A percentile compares a stretch with the other conserved stretches of the same genome.
phyloP scores from a whole-genome alignment of 2,329 filamentous ascomycete genomes.

The Trichoderma asperellum region DNA sequence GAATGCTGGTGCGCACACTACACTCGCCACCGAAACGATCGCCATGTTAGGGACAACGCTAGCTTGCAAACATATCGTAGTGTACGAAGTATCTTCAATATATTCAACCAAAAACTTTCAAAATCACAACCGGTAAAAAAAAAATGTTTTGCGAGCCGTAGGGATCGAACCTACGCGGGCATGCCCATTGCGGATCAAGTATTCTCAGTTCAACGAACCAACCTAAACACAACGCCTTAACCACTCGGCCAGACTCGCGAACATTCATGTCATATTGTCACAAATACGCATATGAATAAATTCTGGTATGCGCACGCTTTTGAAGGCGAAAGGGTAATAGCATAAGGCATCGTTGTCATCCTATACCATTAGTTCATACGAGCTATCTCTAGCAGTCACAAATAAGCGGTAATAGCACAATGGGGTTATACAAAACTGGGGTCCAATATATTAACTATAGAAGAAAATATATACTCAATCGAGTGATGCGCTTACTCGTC shows the following conservation, averaged over 20 bases:
- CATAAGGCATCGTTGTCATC: neutral
- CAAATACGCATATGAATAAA: neutral
- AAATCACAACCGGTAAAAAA: neutral
- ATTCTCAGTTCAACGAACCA: conserved; percentile 17
- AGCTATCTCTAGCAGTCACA: neutral
- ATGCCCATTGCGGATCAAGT: conserved; percentile 47
- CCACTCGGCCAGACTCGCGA: conserved; percentile 57
- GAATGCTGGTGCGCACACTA: too few relatives aligned
- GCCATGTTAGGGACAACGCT: too few relatives aligned
- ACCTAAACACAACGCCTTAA: conserved; percentile 62
- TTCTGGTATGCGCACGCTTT: neutral
- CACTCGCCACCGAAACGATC: too few relatives aligned
- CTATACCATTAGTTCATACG: neutral
- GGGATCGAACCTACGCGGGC: conserved; percentile 58
- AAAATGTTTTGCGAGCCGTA: conserved; percentile 46
- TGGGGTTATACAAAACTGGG: neutral
- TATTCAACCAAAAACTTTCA: too few relatives aligned
- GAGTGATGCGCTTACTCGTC: neutral
- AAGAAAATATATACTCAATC: neutral
- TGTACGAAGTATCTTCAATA: too few relatives aligned
- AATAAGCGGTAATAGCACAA: too few relatives aligned
- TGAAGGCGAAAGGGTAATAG: neutral
- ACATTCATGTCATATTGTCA: accelerated
- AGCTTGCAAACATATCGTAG: too few relatives aligned
- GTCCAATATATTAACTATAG: neutral